Percentiles rank a stretch among this genome's conserved stretches.
These are phyloP conservation scores for Daldinia sp. DNA, from an alignment of 2,329 filamentous ascomycete species.

Conservation along the genomic window DNA sequence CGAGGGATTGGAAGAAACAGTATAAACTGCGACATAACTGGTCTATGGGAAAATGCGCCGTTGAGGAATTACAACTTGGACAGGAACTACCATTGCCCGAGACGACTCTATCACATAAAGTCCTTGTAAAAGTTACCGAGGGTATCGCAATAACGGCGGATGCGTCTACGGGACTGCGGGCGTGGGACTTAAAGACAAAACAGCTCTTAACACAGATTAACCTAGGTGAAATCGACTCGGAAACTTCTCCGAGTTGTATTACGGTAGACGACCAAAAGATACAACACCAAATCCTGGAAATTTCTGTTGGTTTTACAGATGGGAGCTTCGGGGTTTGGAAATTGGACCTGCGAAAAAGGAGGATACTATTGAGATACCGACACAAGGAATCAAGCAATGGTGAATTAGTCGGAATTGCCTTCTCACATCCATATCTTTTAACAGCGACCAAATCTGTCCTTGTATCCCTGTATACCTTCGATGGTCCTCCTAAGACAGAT, in stretches of 20 bases:
- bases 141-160: conserved; percentile 85
- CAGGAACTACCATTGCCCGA: conserved; percentile 37
- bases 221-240: conserved; percentile 49
- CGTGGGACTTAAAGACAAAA: conserved; percentile 79
- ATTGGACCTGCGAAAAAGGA: conserved; percentile 60
- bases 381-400: conserved; percentile 74
- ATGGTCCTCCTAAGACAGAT: conserved; percentile 45
- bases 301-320: conserved; percentile 77
- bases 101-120: conserved; percentile 62
- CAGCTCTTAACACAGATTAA: conserved; percentile 66
- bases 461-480: conserved; percentile 81
- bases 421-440: conserved; percentile 79
- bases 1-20: conserved; percentile 68
- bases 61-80: conserved; percentile 75
- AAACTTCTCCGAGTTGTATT: conserved; percentile 68
- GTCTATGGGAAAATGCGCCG: conserved; percentile 82
- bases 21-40: conserved; percentile 94
- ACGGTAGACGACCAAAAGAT: conserved; percentile 69
- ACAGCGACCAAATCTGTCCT: conserved; percentile 81
- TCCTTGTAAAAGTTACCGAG: conserved; percentile 82
- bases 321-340: conserved; percentile 79
- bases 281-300: conserved; percentile 62
- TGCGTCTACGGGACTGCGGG: conserved; percentile 74
- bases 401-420: conserved; percentile 76
- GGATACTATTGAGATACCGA: conserved; percentile 65